phyloP scores from a whole-genome alignment of 2,329 filamentous ascomycete species.

The Thielaviopsis euricoi region DNA sequence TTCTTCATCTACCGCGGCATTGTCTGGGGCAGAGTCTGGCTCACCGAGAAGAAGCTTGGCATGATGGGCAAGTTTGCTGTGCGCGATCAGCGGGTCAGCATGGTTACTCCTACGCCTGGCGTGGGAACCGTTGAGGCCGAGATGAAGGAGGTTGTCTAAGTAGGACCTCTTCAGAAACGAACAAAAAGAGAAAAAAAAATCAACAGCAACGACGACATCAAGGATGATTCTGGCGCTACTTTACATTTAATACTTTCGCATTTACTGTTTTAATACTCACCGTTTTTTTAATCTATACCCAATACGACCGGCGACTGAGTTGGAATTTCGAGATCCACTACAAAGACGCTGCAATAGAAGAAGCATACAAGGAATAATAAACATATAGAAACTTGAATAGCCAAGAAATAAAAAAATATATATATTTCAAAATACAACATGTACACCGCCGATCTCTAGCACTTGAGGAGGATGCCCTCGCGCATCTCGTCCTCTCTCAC shows the following conservation, averaged over 20 bases:
- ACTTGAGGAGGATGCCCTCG: constrained; percentile 69
- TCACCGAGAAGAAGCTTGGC: constrained; percentile 30
- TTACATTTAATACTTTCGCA: background rate
- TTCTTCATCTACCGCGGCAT: constrained; percentile 34
- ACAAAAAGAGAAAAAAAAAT: background rate
- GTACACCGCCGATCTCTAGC: constrained; percentile 29
- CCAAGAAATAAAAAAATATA: background rate
- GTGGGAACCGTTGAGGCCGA: constrained; percentile 15
- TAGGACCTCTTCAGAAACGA: background rate
- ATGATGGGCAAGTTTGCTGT: constrained; percentile 26
- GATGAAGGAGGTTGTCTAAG: background rate
- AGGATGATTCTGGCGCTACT: background rate
- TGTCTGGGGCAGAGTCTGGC: constrained; percentile 32
- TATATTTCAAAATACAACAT: no score
- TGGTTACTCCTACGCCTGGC: constrained; percentile 13
- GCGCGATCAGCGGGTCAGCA: background rate
- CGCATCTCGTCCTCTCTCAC: constrained; percentile 70
- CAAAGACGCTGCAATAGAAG: no score
- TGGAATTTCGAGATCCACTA: no score
- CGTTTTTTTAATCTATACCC: background rate
- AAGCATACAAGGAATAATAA: background rate
- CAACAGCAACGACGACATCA: background rate
- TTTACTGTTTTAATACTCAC: background rate
- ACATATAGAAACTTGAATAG: background rate
- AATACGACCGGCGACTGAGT: background rate